Evolutionary conservation across 768 basidiomycete genomes (phyloP).

Genomic region (Albatrellus ellisii): DNA sequence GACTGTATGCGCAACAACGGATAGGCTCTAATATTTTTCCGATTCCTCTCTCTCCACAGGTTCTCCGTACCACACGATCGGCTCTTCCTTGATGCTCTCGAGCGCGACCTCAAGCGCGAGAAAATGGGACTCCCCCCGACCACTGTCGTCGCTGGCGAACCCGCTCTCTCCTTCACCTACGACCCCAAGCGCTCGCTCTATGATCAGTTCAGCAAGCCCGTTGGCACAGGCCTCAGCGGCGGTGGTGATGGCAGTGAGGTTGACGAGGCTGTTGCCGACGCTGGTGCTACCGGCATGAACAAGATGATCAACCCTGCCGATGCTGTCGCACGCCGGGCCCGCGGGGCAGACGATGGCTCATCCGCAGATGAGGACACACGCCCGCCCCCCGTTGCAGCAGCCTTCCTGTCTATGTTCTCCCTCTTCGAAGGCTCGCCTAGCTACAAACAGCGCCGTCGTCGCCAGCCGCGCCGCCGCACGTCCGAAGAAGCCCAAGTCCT

Average conservation of each 20-base stretch:
- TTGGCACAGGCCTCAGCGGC: constrained; percentile 21
- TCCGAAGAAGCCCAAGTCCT: constrained; percentile 6
- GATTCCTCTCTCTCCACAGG: constrained; percentile 35
- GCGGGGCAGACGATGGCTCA: constrained; percentile 6
- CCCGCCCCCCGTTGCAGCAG: constrained; percentile 17
- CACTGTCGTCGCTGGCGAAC: constrained; percentile 64
- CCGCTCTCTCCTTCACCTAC: constrained; percentile 80
- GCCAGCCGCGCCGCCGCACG: constrained; percentile 25
- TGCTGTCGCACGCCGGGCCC: constrained; percentile 7
- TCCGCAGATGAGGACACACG: constrained; percentile 15
- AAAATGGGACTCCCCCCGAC: constrained; percentile 85
- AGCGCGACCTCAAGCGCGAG: constrained; percentile 92
- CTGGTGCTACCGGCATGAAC: constrained; percentile 6
- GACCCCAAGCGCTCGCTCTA: constrained; percentile 77
- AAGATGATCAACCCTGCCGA: constrained; percentile 14
- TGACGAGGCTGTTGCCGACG: constrained; percentile 7
- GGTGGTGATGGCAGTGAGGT: constrained; percentile 13
- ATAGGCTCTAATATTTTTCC: neutral
- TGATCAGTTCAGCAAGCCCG: constrained; percentile 65
- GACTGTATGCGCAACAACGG: too few species aligned
- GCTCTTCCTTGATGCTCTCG: constrained; percentile 91
- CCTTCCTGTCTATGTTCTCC: constrained; percentile 57
- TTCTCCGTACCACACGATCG: constrained; percentile 96
- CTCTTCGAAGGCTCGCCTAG: constrained; percentile 74
- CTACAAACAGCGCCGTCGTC: constrained; percentile 85